Percentiles rank a stretch among this genome's conserved stretches.
phyloP scores from a whole-genome alignment of 1,284 basidiomycete species.

The Tetrapyrgos nigripes region DNA sequence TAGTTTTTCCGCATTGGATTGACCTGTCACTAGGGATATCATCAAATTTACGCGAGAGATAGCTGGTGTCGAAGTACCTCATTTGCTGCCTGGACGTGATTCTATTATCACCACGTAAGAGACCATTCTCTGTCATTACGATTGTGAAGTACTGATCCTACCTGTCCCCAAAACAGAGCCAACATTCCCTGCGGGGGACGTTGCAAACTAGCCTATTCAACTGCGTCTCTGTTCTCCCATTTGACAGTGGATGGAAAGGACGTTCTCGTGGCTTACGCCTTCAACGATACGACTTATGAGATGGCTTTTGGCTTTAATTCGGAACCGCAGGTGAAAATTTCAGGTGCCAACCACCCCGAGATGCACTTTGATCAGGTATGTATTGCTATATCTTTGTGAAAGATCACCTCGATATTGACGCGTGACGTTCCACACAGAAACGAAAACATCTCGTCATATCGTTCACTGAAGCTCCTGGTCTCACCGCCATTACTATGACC shows the following conservation, averaged over 20 bases:
- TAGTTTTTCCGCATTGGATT: too few species aligned
- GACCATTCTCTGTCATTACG: not conserved
- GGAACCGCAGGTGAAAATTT: not conserved
- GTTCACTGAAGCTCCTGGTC: not conserved
- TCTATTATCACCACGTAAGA: not conserved
- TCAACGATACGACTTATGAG: not conserved
- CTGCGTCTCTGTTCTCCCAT: not conserved
- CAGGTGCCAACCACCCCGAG: not conserved
- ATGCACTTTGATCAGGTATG: not conserved
- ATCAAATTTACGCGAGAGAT: not conserved
- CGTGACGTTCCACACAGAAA: not conserved
- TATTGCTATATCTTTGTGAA: not conserved
- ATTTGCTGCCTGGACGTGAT: not conserved
- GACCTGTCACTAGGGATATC: not conserved
- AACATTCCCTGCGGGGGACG: not conserved
- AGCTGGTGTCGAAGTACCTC: not conserved
- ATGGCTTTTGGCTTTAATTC: not conserved
- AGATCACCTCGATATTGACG: too few species aligned
- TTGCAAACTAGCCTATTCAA: conserved; percentile 1
- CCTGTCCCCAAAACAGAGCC: not conserved
- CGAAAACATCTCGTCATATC: not conserved
- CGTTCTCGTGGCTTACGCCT: not conserved
- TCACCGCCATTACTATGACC: not conserved
- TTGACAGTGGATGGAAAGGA: not conserved
- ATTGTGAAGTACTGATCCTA: not conserved